phyloP scores from a whole-genome alignment of 306 rosid species.

The Acacia melanoxylon region DNA sequence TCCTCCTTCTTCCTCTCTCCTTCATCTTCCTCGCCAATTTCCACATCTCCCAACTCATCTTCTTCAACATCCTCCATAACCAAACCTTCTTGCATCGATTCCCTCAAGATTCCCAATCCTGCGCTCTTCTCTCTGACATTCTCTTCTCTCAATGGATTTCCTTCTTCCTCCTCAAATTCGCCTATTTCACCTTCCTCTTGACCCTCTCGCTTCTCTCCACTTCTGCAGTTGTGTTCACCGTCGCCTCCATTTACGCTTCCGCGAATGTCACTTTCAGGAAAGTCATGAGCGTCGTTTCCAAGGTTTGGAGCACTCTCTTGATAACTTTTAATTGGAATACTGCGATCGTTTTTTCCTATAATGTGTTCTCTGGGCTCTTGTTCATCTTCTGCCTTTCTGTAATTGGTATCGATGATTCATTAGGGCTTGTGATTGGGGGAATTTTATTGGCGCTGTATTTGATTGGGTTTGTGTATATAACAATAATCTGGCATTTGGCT shows the following conservation, averaged over 20 bases:
- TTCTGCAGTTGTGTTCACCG: slow-evolving; percentile 47
- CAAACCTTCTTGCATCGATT: not conserved
- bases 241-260: slow-evolving; percentile 40
- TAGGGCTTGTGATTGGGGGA: no score
- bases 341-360: slow-evolving; percentile 22
- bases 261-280: slow-evolving; percentile 28
- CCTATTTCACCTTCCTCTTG: slow-evolving; percentile 35
- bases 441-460: slow-evolving; percentile 2
- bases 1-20: slow-evolving; percentile 44
- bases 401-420: not conserved
- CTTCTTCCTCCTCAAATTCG: slow-evolving; percentile 32
- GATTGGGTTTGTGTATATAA: slow-evolving; percentile 43
- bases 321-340: slow-evolving; percentile 41
- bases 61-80: slow-evolving; percentile 7
- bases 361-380: not conserved
- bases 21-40: slow-evolving; percentile 38
- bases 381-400: not conserved
- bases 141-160: slow-evolving; percentile 29
- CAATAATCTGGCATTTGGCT: slow-evolving; percentile 51
- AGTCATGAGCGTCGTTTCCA: slow-evolving; percentile 45
- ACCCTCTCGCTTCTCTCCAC: slow-evolving; percentile 42
- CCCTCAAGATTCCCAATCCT: not conserved
- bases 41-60: slow-evolving; percentile 32
- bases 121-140: not conserved
- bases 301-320: slow-evolving; percentile 46